Evolutionary conservation across 106 monocot genomes (phyloP), one percentile per base, ranked within the genome.

Genomic region (Apostasia shenzhenica): DNA sequence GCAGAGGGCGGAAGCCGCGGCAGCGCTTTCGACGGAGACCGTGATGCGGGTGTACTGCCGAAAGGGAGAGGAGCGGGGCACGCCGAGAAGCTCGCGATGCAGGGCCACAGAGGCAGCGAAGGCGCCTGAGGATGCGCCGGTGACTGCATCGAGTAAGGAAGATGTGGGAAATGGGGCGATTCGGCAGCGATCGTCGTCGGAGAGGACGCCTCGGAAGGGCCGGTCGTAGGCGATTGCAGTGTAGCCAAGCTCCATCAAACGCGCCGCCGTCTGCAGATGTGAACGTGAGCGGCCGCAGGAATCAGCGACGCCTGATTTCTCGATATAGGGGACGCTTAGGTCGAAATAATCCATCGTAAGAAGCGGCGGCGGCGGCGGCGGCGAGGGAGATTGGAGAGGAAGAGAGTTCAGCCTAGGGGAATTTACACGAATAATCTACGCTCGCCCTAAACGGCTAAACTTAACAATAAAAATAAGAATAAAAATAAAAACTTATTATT

Each of bases 161-260:
- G 75, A 60, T 53, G 84, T 71, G 10, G 76, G 75, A 53, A 92
- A 83, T 0, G 70, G 82, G 10, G 74, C 49, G 59, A 87, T 85
- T 13, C 37, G 13, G 81, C 86, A 92, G 14, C 86, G 76, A 57
- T 86, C 80, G 6, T 67, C 42, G 47, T 92, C 86, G 70, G 92
- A 88, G 6, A 91, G 61, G 69, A 89, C 80, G 73, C 82, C 88
- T 44, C 77, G 78, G 79, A 87, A 68, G 63, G 52, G 73, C 51
- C 77, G 79, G 61, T 97, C 84, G 82, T 86, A 89, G 2, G 92
- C 86, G 55, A 87, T 79, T 67, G 79, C 86, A 14, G 91, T 55
- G 84, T 88, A 95, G 55, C 95, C 91, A 12, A 95, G 86, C 67
- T 88, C 86, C 77, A 89, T 78, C 9, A 80, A 78, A 49, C 76